Conservation (phyloP, 345 rosid genomes). For the Corchorus olitorius region DNA sequence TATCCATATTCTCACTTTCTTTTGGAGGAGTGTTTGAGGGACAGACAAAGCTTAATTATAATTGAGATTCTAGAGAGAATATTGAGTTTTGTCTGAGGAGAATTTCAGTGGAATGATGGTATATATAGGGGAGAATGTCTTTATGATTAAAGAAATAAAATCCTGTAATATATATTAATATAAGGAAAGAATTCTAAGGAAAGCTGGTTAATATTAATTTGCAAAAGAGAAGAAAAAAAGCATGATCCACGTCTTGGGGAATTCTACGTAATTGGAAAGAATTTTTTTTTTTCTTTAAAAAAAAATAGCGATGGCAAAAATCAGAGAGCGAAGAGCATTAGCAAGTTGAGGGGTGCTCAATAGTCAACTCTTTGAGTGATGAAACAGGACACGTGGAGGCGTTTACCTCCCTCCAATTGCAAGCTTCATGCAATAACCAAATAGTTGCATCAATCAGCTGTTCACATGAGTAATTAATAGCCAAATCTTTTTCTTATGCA, state of each 20-base stretch:
- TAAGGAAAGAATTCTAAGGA: not conserved
- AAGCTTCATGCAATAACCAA: constrained; percentile 27
- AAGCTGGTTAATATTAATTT: not conserved
- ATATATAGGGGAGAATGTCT: not conserved
- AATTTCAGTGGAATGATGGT: constrained; percentile 14
- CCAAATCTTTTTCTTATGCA: not conserved
- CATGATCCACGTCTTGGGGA: constrained; percentile 29
- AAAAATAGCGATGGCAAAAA: not conserved
- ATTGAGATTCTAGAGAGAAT: not conserved
- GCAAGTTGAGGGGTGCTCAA: not conserved
- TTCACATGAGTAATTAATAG: not conserved
- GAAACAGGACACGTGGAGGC: constrained; percentile 15
- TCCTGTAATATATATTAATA: not conserved
- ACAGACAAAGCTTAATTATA: not conserved
- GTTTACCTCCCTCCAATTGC: constrained; percentile 26
- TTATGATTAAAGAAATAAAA: not conserved
- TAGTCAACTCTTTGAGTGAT: constrained; percentile 11
- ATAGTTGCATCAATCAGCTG: not conserved
- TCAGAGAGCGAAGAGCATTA: not conserved
- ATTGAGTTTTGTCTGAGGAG: not conserved
- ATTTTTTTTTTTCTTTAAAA: not conserved
- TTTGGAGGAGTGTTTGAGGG: not conserved
- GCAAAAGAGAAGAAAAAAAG: not conserved
- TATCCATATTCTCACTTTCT: constrained; percentile 10
- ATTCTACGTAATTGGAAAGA: not conserved